Base-by-base conservation (phyloP, 1,139 yeast species). In the Scheffersomyces parashehatae region DNA sequence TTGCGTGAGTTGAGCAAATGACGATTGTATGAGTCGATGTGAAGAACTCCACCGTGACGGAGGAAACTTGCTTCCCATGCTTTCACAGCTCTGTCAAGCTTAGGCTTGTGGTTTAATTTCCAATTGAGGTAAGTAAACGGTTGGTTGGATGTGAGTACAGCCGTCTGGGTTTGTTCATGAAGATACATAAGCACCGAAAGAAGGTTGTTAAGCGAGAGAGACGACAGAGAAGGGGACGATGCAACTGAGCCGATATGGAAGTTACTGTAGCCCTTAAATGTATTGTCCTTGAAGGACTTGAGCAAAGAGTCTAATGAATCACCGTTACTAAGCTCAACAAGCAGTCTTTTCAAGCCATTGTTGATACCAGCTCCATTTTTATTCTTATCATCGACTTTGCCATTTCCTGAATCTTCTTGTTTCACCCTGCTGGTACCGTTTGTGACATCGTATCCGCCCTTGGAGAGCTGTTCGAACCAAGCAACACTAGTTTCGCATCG, bases 161-260 rank as follows among this genome's bases (percentile, higher is more conserved):
- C 83, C 30, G 66, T 60, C 57, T 79, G 84, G 35, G 88, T 83
- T 54, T 75, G 79, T 55, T 87, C 89, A 59, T 88, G 93, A 37
- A 88, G 71, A 29, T 88, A 83, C 67, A 88, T 78, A 53, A 89
- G 69, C 51, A 87, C 70, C 3, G 88, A 77, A 38, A 90, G 64
- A 45, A 85, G 60, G 14, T 89, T 82, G 49, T 79, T 75, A 57
- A 76, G 72, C 2, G 86, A 79, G 15, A 81, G 61, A 35, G 67
- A 14, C n/a, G 35, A 20, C 11, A 14, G 24, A 3, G 15, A 12
- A 14, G 24, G 35, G 8, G 15, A 9, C 15, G 13, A 11, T 35
- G 34, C 28, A 38, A 28, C 28, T 30, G 9, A 10, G 35, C 15
- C 12, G 33, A 39, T 31, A 37, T 37, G n/a, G 12, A 10, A 24